Conservation (phyloP, 1,284 basidiomycete genomes). For the Sanghuangporus baumii region DNA sequence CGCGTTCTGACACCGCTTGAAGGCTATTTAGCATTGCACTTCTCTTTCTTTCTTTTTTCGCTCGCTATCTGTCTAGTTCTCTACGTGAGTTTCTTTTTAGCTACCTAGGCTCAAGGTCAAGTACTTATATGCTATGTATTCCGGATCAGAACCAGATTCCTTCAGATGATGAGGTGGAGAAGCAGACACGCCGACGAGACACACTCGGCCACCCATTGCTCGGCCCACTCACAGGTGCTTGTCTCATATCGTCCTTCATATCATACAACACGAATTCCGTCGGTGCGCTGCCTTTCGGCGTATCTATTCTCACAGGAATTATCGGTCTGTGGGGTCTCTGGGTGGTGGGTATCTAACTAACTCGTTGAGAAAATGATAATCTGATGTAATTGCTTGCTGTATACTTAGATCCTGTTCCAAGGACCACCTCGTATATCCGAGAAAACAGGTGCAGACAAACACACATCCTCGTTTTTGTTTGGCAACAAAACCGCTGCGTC, state of each 20-base stretch:
- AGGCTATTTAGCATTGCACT: constrained; percentile 24
- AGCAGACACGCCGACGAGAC: constrained; percentile 8
- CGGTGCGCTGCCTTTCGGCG: constrained; percentile 48
- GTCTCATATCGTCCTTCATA: constrained; percentile 50
- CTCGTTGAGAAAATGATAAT: neutral
- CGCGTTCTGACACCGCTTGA: constrained; percentile 25
- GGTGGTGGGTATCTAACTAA: constrained; percentile 44
- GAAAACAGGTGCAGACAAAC: constrained; percentile 76
- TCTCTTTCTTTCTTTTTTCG: constrained; percentile 24
- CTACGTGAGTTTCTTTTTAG: constrained; percentile 20
- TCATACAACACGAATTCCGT: constrained; percentile 59
- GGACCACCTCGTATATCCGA: constrained; percentile 50
- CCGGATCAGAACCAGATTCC: constrained; percentile 9
- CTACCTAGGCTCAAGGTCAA: neutral
- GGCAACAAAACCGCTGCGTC: constrained; percentile 71
- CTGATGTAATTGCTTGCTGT: neutral
- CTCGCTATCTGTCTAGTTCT: constrained; percentile 23
- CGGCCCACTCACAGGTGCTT: constrained; percentile 46
- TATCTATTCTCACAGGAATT: constrained; percentile 43
- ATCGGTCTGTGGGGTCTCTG: constrained; percentile 67
- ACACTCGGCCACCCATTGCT: constrained; percentile 54
- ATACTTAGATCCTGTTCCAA: constrained; percentile 56
- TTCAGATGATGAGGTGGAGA: constrained; percentile 13
- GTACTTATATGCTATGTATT: neutral
- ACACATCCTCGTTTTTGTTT: constrained; percentile 72